A percentile compares a stretch with the other conserved stretches of the same genome.
These are phyloP conservation scores for Mrakiaceae sp. DNA, from an alignment of 1,284 basidiomycete species.

Conservation along the genomic window DNA sequence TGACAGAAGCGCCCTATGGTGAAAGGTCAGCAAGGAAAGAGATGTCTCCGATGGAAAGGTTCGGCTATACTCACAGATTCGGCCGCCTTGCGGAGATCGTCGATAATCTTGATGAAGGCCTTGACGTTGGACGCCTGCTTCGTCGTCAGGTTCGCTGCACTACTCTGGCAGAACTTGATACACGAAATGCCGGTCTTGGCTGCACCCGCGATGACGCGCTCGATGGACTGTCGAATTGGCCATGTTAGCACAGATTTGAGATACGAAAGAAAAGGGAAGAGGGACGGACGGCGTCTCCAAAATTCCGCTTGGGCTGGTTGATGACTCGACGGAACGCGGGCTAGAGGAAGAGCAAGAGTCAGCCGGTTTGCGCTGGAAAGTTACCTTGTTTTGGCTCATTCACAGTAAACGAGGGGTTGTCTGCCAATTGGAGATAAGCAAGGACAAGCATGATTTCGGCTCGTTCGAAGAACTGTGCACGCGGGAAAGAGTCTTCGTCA, in stretches of 20 bases:
- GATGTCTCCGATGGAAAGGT: no score
- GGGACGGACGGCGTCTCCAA: constrained; percentile 46
- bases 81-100: constrained; percentile 47
- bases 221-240: no score
- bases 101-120: constrained; percentile 45
- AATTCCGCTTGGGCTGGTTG: constrained; percentile 60
- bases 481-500: no score
- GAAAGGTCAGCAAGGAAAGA: neutral
- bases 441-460: constrained; percentile 63
- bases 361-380: neutral
- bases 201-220: no score
- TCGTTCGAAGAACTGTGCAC: constrained; percentile 60
- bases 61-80: constrained; percentile 38
- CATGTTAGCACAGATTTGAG: neutral
- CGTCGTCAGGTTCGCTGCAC: no score
- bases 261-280: constrained; percentile 3
- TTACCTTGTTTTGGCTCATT: no score
- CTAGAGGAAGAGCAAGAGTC: constrained; percentile 17
- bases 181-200: no score
- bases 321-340: constrained; percentile 68
- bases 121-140: constrained; percentile 37
- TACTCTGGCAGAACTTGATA: no score
- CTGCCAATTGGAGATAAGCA: constrained; percentile 14
- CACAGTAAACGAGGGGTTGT: neutral
- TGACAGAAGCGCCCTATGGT: constrained; percentile 48